Base-by-base conservation (phyloP, 495 filamentous ascomycete species). In the Xylaria scruposa region DNA sequence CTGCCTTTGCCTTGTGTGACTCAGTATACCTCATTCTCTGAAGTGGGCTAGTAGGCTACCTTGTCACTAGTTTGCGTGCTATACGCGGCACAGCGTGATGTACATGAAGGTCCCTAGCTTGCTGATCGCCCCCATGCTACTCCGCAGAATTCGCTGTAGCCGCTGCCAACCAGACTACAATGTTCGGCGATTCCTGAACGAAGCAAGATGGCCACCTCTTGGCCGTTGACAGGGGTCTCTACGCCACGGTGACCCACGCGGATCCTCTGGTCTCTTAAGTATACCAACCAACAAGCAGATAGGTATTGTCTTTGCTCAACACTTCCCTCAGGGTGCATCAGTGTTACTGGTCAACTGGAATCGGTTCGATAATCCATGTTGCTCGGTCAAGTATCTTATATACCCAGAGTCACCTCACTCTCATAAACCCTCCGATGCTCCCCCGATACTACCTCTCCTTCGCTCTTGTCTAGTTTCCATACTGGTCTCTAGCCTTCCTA, bases 311-410 rank as follows among this genome's bases (percentile, higher is more conserved):
- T 36, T 36, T 58, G 31, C 49, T 67, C 31, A 33, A 36, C 61
- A 66, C 62, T 54, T 67, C 67, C 73, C 73, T 70, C 75, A 24
- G 68, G 51, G 40, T 58, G 62, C 62, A 49, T 51, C 42, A 72
- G 74, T 73, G 73, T 72, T 72, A 71, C 72, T 70, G 68, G 75
- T 73, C 56, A 58, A 64, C 53, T 68, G 73, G 51, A 66, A 70
- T 60, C 26, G 64, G 51, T 64, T 49, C 42, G 67, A 73, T 67
- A 72, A 76, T 72, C 49, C 62, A 75, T 75, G 74, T 75, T 76
- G 72, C 68, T 74, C 73, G 70, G 76, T 53, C 72, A 73, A 67
- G 76, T 74, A 78, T 75, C 76, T 76, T 76, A 68, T 70, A 75
- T 78, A 79, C 75, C 75, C 77, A 78, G 70, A 65, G 71, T 66